phyloP scores from a whole-genome alignment of 225 moss, liverwort and hornwort genomes.

The Lunularia cruciata region DNA sequence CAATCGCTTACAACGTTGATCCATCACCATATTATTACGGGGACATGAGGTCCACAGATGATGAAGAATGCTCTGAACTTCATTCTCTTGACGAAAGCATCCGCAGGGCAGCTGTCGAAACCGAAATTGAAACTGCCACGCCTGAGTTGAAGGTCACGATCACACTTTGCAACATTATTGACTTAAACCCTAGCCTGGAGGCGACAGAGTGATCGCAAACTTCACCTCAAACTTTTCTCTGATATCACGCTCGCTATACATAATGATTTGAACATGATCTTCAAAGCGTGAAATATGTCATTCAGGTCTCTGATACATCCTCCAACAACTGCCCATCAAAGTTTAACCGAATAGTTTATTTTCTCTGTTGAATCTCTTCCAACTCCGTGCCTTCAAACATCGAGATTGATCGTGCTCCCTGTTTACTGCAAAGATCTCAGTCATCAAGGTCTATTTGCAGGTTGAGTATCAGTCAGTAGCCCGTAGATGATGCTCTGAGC shows the following conservation, averaged over 20 bases:
- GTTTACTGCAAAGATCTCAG: too few species aligned
- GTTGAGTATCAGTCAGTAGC: too few species aligned
- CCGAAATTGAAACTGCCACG: slow-evolving; percentile 7
- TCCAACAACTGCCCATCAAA: too few species aligned
- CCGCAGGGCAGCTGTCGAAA: slow-evolving; percentile 6
- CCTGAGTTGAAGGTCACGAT: slow-evolving; percentile 34
- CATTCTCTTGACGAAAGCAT: slow-evolving; percentile 24
- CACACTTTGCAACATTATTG: not conserved
- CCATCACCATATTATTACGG: too few species aligned
- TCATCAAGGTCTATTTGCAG: too few species aligned
- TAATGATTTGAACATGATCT: too few species aligned
- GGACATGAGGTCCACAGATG: slow-evolving; percentile 11
- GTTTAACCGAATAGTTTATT: not conserved
- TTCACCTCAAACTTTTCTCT: not conserved
- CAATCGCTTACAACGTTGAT: too few species aligned
- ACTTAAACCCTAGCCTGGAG: not conserved
- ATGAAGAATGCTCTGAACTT: slow-evolving; percentile 18
- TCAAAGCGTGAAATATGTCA: too few species aligned
- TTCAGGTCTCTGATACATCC: not conserved
- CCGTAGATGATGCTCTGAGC: too few species aligned
- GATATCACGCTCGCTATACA: not conserved
- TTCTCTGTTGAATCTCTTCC: too few species aligned
- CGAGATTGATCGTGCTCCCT: too few species aligned
- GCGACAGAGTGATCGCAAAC: not conserved
- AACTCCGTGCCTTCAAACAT: too few species aligned